Evolutionary conservation across 768 basidiomycete species (phyloP), one percentile per base, ranked within the genome.

Genomic region (Chalciporus pseudorubinellus): DNA sequence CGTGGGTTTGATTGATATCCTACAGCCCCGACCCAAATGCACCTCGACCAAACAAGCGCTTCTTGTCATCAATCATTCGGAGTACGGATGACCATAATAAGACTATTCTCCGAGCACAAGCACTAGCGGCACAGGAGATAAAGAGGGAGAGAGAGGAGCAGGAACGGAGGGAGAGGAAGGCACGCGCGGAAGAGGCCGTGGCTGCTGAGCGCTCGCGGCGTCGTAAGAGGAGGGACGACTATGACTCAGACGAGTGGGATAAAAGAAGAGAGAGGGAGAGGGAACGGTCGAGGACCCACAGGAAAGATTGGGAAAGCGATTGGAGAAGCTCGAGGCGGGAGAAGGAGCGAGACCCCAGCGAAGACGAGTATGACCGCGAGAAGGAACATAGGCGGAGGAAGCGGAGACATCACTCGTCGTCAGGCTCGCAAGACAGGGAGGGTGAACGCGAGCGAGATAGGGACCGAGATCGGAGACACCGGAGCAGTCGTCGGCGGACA

Each of bases 31-130:
- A 91, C 61, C 80, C 76, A 57, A 84, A 84, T 67, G 84, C 82
- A 1, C 92, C 92, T 0, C 84, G 80, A 58, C 70, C 95, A 29
- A 90, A 91, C 71, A 91, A 91, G 63, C 87, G 89, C 0, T 91
- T 91, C 64, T 72, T 91, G 21, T 79, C 82, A 0, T 85, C 87
- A 19, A 93, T 99, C 54, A 94, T 99, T 50, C 83, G 86, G 59
- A 93, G 82, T 58, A 97, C 97, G 4, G 95, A 97, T 65, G 95
- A 95, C 51, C 97, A 99, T 64, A 99, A 99, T 69, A 84, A 87
- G 70, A 84, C 88, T 12, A 75, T 99, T 41, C 67, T 91, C 19
- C 80, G 80, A 49, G 79, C 87, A 21, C 89, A 91, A 69, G 85
- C 85, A 0, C 66, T 73, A 12, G 86, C 88, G 29, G 85, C 87